Base-by-base conservation (phyloP, 2,329 filamentous ascomycete species). In the Neoascochyta sp. region DNA sequence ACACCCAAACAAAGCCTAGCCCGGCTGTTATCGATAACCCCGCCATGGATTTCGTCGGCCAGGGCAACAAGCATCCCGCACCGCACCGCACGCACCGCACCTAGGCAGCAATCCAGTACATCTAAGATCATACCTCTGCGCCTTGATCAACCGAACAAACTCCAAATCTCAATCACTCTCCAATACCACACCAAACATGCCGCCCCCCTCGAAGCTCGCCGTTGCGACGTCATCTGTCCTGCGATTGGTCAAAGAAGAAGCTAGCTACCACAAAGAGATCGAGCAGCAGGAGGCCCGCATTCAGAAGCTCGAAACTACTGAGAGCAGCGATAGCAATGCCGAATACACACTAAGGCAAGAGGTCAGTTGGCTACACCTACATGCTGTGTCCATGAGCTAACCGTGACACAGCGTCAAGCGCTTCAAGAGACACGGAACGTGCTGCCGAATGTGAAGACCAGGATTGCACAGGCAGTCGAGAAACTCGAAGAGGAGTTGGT, bases 231-330 rank as follows among this genome's bases (percentile, higher is more conserved):
- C 81, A 40, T 80, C 86, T 12, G 78, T 96, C 47, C 73, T 76
- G 51, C 86, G 92, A 36, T 77, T 96, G 26, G 78, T 95, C 46
- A 95, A 94, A 65, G 92, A 98, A 65, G 86, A 95, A 64, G 71
- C 76, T 21, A 90, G 82, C 52, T 96, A 98, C 68, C 83, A 89
- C 71, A 83, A 83, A 58, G 92, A 98, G 64, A 75, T 89, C 12
- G 70, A 75, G 43, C 72, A 81, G 44, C 89, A 96, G 60, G 74
- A 85, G 50, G 74, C 75, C 39, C 78, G 83, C 34, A 75, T 93
- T 43, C 68, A 75, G 60, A 78, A 80, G 59, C 73, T 94, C 24
- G 78, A 83, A 48, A 61, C 65, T 3, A 67, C 63, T 10, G 71
- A 75, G 30, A 74, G 76, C 7, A 74, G 76, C 7, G 83, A 84